A percentile compares a stretch with the other conserved stretches of the same genome.
Conservation (phyloP, 1,139 yeast genomes). For the Diutina mesorugosa region DNA sequence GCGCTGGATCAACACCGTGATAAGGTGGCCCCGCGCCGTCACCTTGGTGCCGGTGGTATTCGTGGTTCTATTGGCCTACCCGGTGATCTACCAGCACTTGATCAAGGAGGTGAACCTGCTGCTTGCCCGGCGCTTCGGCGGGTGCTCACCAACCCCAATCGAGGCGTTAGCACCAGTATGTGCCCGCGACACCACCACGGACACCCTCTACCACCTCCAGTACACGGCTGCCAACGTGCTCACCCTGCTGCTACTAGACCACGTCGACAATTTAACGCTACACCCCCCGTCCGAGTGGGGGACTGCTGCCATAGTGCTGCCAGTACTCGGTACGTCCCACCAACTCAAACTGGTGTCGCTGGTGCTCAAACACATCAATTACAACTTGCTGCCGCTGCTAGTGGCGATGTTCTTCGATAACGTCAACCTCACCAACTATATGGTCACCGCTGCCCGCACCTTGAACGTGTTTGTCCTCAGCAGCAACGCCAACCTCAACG, state of each 20-base stretch:
- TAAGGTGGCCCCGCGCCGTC: slow-evolving; percentile 2
- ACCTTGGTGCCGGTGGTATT: slow-evolving; percentile 13
- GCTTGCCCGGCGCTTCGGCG: neutral
- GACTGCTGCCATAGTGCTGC: slow-evolving; percentile 7
- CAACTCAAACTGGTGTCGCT: slow-evolving; percentile 5
- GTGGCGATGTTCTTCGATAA: slow-evolving; percentile 25
- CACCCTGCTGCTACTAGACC: neutral
- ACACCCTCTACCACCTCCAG: neutral
- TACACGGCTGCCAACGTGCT: neutral
- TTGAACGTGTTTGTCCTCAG: slow-evolving; percentile 21
- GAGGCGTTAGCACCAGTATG: neutral
- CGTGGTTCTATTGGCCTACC: slow-evolving; percentile 13
- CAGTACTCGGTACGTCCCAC: slow-evolving; percentile 9
- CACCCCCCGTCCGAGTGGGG: neutral
- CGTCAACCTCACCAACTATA: slow-evolving; percentile 33
- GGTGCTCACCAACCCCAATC: neutral
- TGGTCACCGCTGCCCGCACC: slow-evolving; percentile 31
- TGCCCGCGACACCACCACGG: neutral
- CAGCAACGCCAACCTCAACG: neutral
- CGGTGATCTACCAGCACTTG: slow-evolving; percentile 11
- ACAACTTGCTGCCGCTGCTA: slow-evolving; percentile 9
- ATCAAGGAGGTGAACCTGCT: neutral
- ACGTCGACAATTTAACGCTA: neutral
- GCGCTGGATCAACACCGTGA: neutral
- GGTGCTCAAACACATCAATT: slow-evolving; percentile 16